Percentiles rank a stretch among this genome's conserved stretches.
These are phyloP conservation scores for Kodamaea hsintzibuensis DNA, from an alignment of 805 yeast species.

Conservation along the genomic window DNA sequence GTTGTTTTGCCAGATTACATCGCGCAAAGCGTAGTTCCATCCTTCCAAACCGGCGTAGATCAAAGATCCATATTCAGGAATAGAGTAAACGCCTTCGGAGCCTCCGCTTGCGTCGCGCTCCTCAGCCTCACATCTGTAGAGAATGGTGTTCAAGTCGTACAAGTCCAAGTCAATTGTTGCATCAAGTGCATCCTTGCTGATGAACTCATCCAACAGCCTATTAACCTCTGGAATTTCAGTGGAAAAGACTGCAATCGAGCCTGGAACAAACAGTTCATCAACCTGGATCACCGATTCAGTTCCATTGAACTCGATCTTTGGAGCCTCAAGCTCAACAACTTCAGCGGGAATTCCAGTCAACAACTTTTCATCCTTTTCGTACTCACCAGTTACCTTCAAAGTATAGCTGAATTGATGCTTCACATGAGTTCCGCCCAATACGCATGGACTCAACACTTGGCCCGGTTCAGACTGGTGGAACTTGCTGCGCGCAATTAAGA, in stretches of 20 bases:
- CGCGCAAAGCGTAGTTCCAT: conserved; percentile 71
- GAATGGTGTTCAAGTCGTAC: conserved; percentile 69
- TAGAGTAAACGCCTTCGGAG: conserved; percentile 64
- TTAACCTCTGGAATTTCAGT: conserved; percentile 72
- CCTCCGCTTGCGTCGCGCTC: conserved; percentile 82
- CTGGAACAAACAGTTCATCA: conserved; percentile 74
- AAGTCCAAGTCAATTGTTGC: conserved; percentile 64
- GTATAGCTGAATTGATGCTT: conserved; percentile 59
- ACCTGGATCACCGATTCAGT: conserved; percentile 54
- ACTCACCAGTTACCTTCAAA: conserved; percentile 54
- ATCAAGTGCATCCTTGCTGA: conserved; percentile 74
- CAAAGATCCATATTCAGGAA: conserved; percentile 73
- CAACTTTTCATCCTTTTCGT: conserved; percentile 34
- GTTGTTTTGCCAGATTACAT: conserved; percentile 66
- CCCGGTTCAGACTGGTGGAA: conserved; percentile 48
- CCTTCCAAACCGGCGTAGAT: conserved; percentile 93
- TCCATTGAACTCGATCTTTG: conserved; percentile 45
- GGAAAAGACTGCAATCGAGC: conserved; percentile 82
- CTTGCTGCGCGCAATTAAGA: conserved; percentile 82
- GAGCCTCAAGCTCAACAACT: conserved; percentile 52
- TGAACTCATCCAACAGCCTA: conserved; percentile 58
- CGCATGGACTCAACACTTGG: conserved; percentile 59
- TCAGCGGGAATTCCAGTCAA: conserved; percentile 69
- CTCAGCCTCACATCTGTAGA: conserved; percentile 82
- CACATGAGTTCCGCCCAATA: conserved; percentile 60